Evolutionary conservation across 306 rosid species (phyloP), one percentile per base, ranked within the genome.

Genomic region (Ziziphus jujuba): DNA sequence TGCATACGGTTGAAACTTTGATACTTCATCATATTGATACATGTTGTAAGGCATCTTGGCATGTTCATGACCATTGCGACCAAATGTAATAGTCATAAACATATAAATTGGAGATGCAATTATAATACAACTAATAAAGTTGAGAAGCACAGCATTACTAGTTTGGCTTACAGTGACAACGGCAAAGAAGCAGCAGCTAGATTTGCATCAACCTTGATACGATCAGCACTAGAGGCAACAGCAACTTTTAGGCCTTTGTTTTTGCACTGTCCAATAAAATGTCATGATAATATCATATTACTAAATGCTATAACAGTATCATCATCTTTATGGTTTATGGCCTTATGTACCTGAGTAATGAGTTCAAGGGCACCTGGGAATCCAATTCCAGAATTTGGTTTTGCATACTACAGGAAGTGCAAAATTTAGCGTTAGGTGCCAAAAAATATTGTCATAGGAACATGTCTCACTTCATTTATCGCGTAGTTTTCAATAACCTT

Each of bases 191-290:
- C 95, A 25, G 98, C 97, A 67, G 91, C 88, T 68, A 93, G 82
- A 86, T 93, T 93, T 66, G 95, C 98, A 75, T 90, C 92, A 75
- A 93, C 96, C 91, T 93, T 93, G 82, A 93, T 83, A 34, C 89
- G 91, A 82, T 93, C 98, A 81, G 97, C 98, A 67, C 98, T 93
- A 50, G 98, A 93, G 35, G 98, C 98, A 78, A 93, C 98, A 76
- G 96, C 97, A 75, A 93, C 98, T 84, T 93, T 93, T 74, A 93
- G 96, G 69, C 96, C 98, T 79, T 88, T 80, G 76, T 75, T 84
- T 79, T 83, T 93, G 72, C 98, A 93, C 98, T 93, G 85, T 74
- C 59, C 67, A 15, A 63, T 47, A 28, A n/a, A 35, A 56, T 4
- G 36, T 45, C 71, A 74, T 34, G 3, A 24, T 73, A 59, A 50